Evolutionary conservation across 352 stramenopile genomes (phyloP), one percentile per base, ranked within the genome.

Genomic region (Thalassiosira exigua): DNA sequence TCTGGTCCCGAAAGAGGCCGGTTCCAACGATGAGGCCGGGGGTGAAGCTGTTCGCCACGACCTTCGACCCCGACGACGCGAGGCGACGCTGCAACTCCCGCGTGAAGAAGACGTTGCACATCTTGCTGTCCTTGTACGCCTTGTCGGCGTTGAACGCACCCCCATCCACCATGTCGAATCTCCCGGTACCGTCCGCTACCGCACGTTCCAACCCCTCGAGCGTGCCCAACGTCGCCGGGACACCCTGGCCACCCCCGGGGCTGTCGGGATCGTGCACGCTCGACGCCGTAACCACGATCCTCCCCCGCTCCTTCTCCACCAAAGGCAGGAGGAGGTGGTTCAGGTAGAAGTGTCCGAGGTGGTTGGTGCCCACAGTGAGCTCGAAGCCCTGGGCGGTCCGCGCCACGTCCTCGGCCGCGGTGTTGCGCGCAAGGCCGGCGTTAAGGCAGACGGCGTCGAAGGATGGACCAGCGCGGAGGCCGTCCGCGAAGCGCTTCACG

Each of bases 61-160:
- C 84, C 39, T 84, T 86, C 3, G 61, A 53, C 51, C 79, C 70
- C 36, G 56, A 60, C 5, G 76, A 72, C 53, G 92, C 65, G 17
- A 98, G 78, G n/a, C 95, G 86, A 14, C 91, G 89, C 70, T 97
- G 89, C n/a, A 98, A 81, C 76, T 98, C 96, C 70, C 95, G 90
- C 9, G 93, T 93, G 76, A 98, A 98, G 1, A 98, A 83, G 27
- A 98, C 93, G 77, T 98, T 98, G 67, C 94, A 96, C n/a, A 98
- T 84, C 51, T 93, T 94, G 32, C 53, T 83, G 81, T 94, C 90
- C 62, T 94, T 94, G 84, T 94, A 94, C 1, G 90, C 87, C 72
- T 94, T 94, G 66, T 94, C 90, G 1, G 85, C 75, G 66, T 94
- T 88, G 53, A 90, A 94, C 42, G 54, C 1, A 27, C 59, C 69